phyloP scores from a whole-genome alignment of 208 protist species.

The Sergeia podlipaevii region DNA sequence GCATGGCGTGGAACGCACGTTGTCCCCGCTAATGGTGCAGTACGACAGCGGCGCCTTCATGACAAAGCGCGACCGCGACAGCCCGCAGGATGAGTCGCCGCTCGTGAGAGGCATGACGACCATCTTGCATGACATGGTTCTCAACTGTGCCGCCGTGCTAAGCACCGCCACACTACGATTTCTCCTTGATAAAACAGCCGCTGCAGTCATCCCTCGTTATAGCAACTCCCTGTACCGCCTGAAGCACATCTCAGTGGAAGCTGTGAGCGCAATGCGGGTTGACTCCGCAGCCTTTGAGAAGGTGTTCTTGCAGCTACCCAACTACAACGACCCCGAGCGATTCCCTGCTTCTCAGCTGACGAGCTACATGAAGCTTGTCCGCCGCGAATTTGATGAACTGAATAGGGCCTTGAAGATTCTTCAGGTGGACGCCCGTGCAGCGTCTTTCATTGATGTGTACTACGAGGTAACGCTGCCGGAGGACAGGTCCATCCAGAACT shows the following conservation, averaged over 20 bases:
- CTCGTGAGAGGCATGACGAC: slow-evolving; percentile 56
- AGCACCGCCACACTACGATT: slow-evolving; percentile 64
- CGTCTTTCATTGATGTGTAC: slow-evolving; percentile 83
- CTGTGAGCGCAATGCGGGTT: slow-evolving; percentile 61
- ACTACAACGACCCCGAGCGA: slow-evolving; percentile 81
- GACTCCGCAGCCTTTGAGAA: slow-evolving; percentile 76
- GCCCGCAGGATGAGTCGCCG: slow-evolving; percentile 58
- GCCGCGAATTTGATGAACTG: slow-evolving; percentile 76
- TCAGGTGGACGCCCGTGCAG: slow-evolving; percentile 64
- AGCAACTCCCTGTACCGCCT: slow-evolving; percentile 69
- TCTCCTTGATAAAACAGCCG: slow-evolving; percentile 79
- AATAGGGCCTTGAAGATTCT: slow-evolving; percentile 86
- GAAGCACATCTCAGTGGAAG: slow-evolving; percentile 47
- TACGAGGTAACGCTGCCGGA: slow-evolving; percentile 77
- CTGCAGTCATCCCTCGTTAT: slow-evolving; percentile 60
- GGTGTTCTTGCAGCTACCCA: slow-evolving; percentile 77
- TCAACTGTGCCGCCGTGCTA: slow-evolving; percentile 62
- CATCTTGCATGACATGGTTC: slow-evolving; percentile 55
- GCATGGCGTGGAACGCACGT: slow-evolving; percentile 38
- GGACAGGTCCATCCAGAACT: slow-evolving; percentile 85
- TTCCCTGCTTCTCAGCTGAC: slow-evolving; percentile 46
- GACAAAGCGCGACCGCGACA: neutral
- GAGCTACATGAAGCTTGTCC: slow-evolving; percentile 72
- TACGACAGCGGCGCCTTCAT: slow-evolving; percentile 68
- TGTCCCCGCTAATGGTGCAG: slow-evolving; percentile 54